phyloP scores from a whole-genome alignment of 2,329 filamentous ascomycete genomes.

The Cadophora sp. region DNA sequence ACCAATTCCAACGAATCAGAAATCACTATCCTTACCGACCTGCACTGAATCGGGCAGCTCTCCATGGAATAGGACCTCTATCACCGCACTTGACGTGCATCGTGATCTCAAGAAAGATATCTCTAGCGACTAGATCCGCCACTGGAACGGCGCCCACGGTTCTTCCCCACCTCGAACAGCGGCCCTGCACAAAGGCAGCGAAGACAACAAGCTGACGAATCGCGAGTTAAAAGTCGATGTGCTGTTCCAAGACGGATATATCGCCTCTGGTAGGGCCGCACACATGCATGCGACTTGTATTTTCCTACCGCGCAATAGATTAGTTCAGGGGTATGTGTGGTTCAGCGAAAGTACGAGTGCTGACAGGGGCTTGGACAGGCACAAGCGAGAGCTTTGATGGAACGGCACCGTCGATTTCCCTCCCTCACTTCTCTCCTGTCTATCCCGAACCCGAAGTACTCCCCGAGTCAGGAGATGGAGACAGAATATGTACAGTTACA shows the following conservation, averaged over 20 bases:
- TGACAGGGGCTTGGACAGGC: too few relatives aligned
- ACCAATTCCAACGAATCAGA: neutral
- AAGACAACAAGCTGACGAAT: neutral
- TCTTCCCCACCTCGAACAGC: neutral
- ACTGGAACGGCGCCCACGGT: constrained; percentile 9
- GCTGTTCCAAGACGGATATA: neutral
- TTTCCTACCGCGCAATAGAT: too few relatives aligned
- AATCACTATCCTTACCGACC: neutral
- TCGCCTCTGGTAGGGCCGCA: too few relatives aligned
- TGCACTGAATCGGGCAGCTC: neutral
- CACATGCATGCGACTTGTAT: too few relatives aligned
- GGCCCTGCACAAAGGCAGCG: neutral
- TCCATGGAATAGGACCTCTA: neutral
- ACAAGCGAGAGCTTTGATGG: constrained; percentile 1
- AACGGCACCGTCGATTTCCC: constrained; percentile 20
- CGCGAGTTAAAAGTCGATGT: neutral
- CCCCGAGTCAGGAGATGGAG: neutral
- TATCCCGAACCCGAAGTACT: neutral
- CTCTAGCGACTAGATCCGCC: neutral
- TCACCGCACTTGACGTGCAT: neutral
- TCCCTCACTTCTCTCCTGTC: neutral
- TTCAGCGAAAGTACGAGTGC: too few relatives aligned
- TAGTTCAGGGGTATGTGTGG: too few relatives aligned
- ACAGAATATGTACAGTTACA: neutral
- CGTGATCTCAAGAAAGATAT: neutral